Conservation (phyloP, 1,284 basidiomycete genomes). For the Sanghuangporus weigelae region DNA sequence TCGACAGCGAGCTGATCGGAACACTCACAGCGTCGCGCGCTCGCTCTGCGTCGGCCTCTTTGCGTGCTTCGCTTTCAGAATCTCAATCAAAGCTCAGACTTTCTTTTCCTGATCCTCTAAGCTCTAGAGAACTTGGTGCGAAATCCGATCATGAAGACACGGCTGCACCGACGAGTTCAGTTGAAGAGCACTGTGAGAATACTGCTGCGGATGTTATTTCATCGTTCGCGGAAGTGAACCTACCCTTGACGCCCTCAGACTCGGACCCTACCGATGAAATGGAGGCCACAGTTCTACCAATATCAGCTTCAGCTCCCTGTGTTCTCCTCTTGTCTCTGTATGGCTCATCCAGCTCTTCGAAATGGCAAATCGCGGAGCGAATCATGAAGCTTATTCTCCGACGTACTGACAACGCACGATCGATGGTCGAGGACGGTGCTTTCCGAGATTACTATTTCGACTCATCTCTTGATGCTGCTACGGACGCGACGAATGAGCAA, state of each 20-base stretch:
- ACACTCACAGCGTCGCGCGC: constrained; percentile 13
- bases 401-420: neutral
- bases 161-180: neutral
- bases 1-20: constrained; percentile 13
- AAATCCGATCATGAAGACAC: neutral
- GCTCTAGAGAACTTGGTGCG: constrained; percentile 5
- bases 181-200: constrained; percentile 9
- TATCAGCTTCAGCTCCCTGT: constrained; percentile 5
- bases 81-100: constrained; percentile 19
- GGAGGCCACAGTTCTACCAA: neutral
- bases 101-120: constrained; percentile 18
- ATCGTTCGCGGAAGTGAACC: constrained; percentile 12
- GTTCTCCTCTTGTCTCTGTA: constrained; percentile 10
- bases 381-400: constrained; percentile 9
- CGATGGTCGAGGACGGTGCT: neutral
- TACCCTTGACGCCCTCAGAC: constrained; percentile 5
- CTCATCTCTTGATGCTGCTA: neutral
- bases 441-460: constrained; percentile 7
- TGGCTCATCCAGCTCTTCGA: constrained; percentile 16
- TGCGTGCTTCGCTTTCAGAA: constrained; percentile 14
- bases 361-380: constrained; percentile 16
- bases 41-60: constrained; percentile 11
- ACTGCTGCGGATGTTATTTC: constrained; percentile 1
- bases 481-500: neutral
- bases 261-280: constrained; percentile 11